Evolutionary conservation across 1,139 yeast species (phyloP).

Genomic region (Spencermartinsiella ligniputridi): DNA sequence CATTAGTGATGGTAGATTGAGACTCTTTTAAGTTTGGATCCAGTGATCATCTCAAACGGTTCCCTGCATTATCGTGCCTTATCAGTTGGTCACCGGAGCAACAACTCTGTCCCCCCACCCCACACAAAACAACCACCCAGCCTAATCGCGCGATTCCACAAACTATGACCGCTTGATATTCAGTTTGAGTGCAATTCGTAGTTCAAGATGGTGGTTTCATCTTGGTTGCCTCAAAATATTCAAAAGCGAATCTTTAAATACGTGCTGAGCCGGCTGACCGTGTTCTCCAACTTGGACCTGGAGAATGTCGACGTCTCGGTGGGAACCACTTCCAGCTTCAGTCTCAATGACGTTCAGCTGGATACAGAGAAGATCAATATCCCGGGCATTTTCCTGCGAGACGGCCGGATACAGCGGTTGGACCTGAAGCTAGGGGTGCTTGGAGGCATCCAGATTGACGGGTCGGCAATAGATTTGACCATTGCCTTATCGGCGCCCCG

Average conservation of each 20-base stretch:
- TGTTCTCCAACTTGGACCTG: conserved; percentile 76
- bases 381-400: conserved; percentile 63
- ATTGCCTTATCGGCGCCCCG: conserved; percentile 42
- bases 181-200: neutral
- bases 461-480: conserved; percentile 52
- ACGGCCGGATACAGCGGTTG: conserved; percentile 56
- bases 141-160: neutral
- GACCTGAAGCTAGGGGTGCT: conserved; percentile 49
- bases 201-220: conserved; percentile 19
- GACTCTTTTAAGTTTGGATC: too few relatives aligned
- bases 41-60: neutral
- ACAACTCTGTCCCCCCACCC: neutral
- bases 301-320: conserved; percentile 78
- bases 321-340: conserved; percentile 49
- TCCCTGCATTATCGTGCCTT: conserved; percentile 1
- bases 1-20: too few relatives aligned
- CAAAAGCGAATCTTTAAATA: conserved; percentile 78
- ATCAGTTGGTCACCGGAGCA: neutral
- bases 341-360: conserved; percentile 58
- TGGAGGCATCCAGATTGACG: conserved; percentile 64
- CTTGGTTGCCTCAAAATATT: conserved; percentile 77
- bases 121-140: neutral
- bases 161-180: neutral
- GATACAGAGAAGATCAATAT: conserved; percentile 65
- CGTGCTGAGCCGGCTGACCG: conserved; percentile 73